phyloP scores from a whole-genome alignment of 768 basidiomycete genomes.

The Pulveroboletus ravenelii region DNA sequence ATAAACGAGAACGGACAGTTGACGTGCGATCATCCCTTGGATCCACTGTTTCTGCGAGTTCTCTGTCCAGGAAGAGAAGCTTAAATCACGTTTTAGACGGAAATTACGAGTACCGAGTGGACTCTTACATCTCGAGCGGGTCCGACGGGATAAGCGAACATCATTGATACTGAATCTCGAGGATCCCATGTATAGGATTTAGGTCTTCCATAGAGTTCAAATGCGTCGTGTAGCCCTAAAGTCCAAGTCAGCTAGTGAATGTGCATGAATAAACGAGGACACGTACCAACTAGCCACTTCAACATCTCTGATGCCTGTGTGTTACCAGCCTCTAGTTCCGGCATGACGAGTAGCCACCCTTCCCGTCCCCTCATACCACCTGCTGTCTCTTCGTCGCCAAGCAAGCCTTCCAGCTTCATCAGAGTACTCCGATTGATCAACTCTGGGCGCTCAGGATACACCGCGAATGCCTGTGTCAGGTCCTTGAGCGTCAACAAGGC shows the following conservation, averaged over 20 bases:
- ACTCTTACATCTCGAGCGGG: conserved; percentile 71
- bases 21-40: conserved; percentile 77
- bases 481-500: conserved; percentile 63
- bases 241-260: conserved; percentile 9
- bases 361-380: conserved; percentile 64
- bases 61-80: conserved; percentile 86
- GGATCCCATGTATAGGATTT: conserved; percentile 87
- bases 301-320: conserved; percentile 78
- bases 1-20: conserved; percentile 55
- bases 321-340: conserved; percentile 64
- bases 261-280: not conserved
- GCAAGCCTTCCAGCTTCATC: conserved; percentile 84
- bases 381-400: conserved; percentile 74
- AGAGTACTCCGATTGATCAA: conserved; percentile 84
- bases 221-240: conserved; percentile 78
- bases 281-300: conserved; percentile 83
- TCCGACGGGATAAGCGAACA: conserved; percentile 94
- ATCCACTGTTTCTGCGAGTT: conserved; percentile 72
- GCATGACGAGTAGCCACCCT: conserved; percentile 90
- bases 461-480: conserved; percentile 84
- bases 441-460: conserved; percentile 94
- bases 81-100: conserved; percentile 30
- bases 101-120: not conserved
- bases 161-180: conserved; percentile 71
- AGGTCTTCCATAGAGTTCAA: conserved; percentile 86